A percentile compares a stretch with the other conserved stretches of the same genome.
Evolutionary conservation across 129 eudicot genomes (phyloP).

Genomic region (Gnaphalium uliginosum): DNA sequence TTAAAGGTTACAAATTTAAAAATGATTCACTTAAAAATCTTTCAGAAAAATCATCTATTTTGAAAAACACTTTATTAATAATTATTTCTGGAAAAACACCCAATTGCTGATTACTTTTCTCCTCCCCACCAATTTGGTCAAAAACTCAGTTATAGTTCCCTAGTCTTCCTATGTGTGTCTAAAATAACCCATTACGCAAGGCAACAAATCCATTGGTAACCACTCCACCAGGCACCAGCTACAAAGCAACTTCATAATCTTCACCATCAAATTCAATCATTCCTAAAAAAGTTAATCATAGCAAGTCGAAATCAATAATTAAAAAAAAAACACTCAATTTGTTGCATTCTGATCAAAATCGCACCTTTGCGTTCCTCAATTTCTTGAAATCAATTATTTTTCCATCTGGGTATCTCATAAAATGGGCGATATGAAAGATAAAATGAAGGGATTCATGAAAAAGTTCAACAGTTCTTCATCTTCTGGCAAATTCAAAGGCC

Average conservation of each 20-base stretch:
- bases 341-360: not conserved
- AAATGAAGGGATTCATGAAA: slow-evolving; percentile 91
- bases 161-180: no score
- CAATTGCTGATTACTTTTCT: no score
- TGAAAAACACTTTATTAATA: no score
- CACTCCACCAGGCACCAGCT: not conserved
- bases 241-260: not conserved
- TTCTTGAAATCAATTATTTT: slow-evolving; percentile 14
- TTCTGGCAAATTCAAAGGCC: slow-evolving; percentile 86
- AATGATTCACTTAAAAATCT: no score
- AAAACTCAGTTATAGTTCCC: no score
- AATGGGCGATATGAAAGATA: slow-evolving; percentile 84
- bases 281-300: not conserved
- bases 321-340: not conserved
- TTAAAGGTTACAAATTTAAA: no score
- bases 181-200: no score
- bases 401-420: slow-evolving; percentile 12
- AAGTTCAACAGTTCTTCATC: slow-evolving; percentile 79
- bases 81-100: no score
- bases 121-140: no score
- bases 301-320: not conserved
- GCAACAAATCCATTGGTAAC: not conserved
- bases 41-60: no score
- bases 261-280: not conserved
- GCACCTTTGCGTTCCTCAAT: not conserved